These are phyloP conservation scores for Lentinus brumalis DNA, from an alignment of 768 basidiomycete species.

Conservation along the genomic window DNA sequence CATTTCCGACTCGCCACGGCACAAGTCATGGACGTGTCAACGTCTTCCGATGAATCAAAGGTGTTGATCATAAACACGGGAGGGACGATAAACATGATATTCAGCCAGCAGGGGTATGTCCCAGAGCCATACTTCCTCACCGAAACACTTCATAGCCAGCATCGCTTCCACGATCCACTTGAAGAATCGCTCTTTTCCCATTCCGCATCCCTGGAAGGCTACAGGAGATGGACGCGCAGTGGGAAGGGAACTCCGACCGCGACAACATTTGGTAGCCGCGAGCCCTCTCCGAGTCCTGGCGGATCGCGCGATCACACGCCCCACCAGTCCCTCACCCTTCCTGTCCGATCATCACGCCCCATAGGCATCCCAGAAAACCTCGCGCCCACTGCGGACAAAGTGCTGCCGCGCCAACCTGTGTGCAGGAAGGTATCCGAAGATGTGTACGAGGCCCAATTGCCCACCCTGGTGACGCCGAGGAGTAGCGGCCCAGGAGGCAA, in stretches of 20 bases:
- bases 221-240: slow-evolving; percentile 71
- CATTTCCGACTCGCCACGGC: background rate
- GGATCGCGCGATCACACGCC: slow-evolving; percentile 41
- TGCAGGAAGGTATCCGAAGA: slow-evolving; percentile 56
- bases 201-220: slow-evolving; percentile 76
- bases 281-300: slow-evolving; percentile 25
- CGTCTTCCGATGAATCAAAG: slow-evolving; percentile 65
- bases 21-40: slow-evolving; percentile 46
- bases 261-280: slow-evolving; percentile 17
- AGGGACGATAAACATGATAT: slow-evolving; percentile 89
- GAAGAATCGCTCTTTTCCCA: slow-evolving; percentile 87
- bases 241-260: slow-evolving; percentile 55
- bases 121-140: slow-evolving; percentile 89
- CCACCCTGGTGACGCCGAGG: slow-evolving; percentile 79
- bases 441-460: slow-evolving; percentile 73
- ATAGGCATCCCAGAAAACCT: slow-evolving; percentile 49
- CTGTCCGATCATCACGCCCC: slow-evolving; percentile 71
- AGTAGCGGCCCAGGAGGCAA: slow-evolving; percentile 60
- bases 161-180: slow-evolving; percentile 88
- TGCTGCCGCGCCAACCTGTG: slow-evolving; percentile 30
- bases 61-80: slow-evolving; percentile 92
- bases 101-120: slow-evolving; percentile 74
- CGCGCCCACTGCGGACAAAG: slow-evolving; percentile 24
- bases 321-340: slow-evolving; percentile 31
- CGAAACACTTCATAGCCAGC: slow-evolving; percentile 78